Conservation (phyloP, 345 rosid species). For the Citrus hindsii region DNA sequence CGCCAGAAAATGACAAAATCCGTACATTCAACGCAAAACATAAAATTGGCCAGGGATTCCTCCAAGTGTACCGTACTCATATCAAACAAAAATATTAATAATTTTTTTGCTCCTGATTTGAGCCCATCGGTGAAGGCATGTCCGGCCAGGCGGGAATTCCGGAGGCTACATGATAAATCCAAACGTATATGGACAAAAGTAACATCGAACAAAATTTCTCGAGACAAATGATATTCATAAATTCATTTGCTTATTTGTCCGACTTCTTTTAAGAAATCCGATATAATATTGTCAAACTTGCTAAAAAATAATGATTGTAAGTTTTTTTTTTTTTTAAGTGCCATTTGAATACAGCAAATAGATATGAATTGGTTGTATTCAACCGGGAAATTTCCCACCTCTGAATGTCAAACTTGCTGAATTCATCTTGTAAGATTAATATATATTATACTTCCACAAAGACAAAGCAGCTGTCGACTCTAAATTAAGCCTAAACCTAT, state of each 20-base stretch:
- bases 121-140: neutral
- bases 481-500: neutral
- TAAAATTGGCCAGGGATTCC: too few relatives aligned
- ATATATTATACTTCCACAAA: too few relatives aligned
- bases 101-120: neutral
- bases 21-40: too few relatives aligned
- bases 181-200: neutral
- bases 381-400: neutral
- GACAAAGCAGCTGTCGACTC: too few relatives aligned
- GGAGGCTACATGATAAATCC: neutral
- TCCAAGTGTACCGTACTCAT: too few relatives aligned
- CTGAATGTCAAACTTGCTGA: neutral
- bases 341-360: too few relatives aligned
- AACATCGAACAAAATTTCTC: neutral
- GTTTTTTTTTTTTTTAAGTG: neutral
- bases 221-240: neutral
- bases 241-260: too few relatives aligned
- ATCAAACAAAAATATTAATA: neutral
- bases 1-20: too few relatives aligned
- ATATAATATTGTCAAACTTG: neutral
- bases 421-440: neutral
- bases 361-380: neutral
- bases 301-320: neutral
- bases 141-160: neutral
- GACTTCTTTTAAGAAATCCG: too few relatives aligned